A percentile compares a stretch with the other conserved stretches of the same genome.
These are phyloP conservation scores for Chrysoporthe austroafricana DNA, from an alignment of 2,329 filamentous ascomycete genomes.

Conservation along the genomic window DNA sequence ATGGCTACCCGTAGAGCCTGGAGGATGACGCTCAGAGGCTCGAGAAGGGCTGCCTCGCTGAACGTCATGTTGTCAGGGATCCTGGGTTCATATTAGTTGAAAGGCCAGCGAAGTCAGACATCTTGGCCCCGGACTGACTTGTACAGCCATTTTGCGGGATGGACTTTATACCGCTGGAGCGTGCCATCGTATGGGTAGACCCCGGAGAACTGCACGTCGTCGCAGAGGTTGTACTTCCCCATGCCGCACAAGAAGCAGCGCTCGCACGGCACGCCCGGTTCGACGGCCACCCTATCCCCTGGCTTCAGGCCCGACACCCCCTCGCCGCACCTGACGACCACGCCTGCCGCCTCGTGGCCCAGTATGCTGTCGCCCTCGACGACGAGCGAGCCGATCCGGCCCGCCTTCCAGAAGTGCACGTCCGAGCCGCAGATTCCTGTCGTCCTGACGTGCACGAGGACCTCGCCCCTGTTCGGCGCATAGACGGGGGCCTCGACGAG, in stretches of 20 bases:
- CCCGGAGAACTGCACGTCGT: conserved; percentile 63
- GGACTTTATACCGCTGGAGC: conserved; percentile 64
- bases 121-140: conserved; percentile 38
- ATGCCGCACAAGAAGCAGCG: conserved; percentile 61
- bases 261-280: conserved; percentile 67
- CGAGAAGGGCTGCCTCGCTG: conserved; percentile 64
- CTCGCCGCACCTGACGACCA: conserved; percentile 61
- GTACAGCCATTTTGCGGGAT: conserved; percentile 64
- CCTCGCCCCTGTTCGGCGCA: conserved; percentile 57
- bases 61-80: conserved; percentile 61
- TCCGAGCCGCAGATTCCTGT: conserved; percentile 71
- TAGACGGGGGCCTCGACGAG: conserved; percentile 60
- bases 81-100: conserved; percentile 29
- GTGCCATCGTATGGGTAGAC: conserved; percentile 65
- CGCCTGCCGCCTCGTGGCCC: conserved; percentile 66
- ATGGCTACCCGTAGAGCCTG: conserved; percentile 60
- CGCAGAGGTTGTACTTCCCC: conserved; percentile 67
- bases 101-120: conserved; percentile 8
- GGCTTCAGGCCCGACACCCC: conserved; percentile 56
- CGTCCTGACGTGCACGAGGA: conserved; percentile 63
- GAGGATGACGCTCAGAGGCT: conserved; percentile 66
- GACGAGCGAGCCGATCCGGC: conserved; percentile 64
- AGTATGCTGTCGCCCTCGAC: conserved; percentile 67
- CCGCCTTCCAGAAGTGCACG: conserved; percentile 70
- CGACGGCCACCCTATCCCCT: conserved; percentile 67